Evolutionary conservation across 2,329 filamentous ascomycete genomes (phyloP).

Genomic region (Emergomyces africanus): DNA sequence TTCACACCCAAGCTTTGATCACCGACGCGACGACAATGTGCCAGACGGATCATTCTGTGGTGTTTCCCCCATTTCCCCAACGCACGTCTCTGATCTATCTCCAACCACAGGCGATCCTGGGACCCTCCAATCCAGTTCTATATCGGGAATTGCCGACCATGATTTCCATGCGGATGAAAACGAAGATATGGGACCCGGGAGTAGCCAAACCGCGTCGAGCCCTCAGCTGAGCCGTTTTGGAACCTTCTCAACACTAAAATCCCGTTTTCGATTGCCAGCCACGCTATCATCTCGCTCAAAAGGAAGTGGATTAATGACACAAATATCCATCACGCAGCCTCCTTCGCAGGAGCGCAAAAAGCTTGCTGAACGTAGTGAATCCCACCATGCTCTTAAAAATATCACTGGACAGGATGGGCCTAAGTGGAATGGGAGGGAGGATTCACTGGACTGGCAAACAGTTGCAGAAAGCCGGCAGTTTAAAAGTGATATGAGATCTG

Average conservation of each 20-base stretch:
- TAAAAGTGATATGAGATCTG: slow-evolving; percentile 1
- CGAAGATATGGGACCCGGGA: slow-evolving; percentile 7
- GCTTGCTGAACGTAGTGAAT: not conserved
- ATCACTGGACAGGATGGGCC: not conserved
- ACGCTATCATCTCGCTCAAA: slow-evolving; percentile 2
- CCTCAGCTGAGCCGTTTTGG: slow-evolving; percentile 6
- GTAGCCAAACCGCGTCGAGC: slow-evolving; percentile 11
- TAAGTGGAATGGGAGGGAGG: not conserved
- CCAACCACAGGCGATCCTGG: not conserved
- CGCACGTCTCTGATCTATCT: not conserved
- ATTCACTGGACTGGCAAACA: slow-evolving; percentile 17
- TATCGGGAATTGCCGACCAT: not conserved
- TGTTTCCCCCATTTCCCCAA: no score
- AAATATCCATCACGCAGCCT: not conserved
- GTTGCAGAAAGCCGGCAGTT: slow-evolving; percentile 13
- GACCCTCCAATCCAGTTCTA: not conserved
- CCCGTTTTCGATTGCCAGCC: slow-evolving; percentile 5
- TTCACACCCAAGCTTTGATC: not conserved
- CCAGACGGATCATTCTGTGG: not conserved
- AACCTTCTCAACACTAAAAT: slow-evolving; percentile 5
- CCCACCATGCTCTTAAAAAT: not conserved
- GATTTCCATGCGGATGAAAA: not conserved
- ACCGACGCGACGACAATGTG: not conserved
- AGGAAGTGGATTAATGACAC: not conserved
- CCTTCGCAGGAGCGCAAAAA: not conserved